Evolutionary conservation across 176 grass and related monocot species (phyloP).

Genomic region (Triticum urartu): DNA sequence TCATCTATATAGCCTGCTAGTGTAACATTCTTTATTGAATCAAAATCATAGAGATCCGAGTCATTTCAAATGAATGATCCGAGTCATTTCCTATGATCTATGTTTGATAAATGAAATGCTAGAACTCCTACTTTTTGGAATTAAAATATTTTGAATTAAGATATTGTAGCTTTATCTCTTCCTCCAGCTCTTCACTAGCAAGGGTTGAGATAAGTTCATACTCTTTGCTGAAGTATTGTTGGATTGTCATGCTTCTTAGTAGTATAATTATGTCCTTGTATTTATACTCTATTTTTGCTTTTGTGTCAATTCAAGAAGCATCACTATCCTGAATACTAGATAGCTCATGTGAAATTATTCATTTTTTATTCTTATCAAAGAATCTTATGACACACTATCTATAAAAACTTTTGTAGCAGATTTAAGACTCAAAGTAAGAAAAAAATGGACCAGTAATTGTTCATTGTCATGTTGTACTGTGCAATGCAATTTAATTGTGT

Average conservation of each 20-base stretch:
- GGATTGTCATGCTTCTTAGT: neutral
- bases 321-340: neutral
- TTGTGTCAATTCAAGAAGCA: neutral
- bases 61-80: neutral
- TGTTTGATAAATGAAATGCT: too few species aligned
- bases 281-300: neutral
- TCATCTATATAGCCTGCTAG: neutral
- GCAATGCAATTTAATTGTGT: neutral
- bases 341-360: neutral
- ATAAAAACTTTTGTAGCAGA: neutral
- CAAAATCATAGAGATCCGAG: neutral
- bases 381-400: neutral
- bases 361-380: neutral
- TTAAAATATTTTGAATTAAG: neutral
- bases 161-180: neutral
- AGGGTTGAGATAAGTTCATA: neutral
- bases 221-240: neutral
- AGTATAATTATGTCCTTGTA: neutral
- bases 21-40: neutral
- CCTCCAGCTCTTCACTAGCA: neutral
- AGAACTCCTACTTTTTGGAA: neutral
- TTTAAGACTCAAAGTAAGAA: neutral
- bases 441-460: neutral
- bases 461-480: neutral
- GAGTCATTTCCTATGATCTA: too few species aligned